A percentile compares a stretch with the other conserved stretches of the same genome.
phyloP scores from a whole-genome alignment of 1,284 basidiomycete species.

The Cutaneotrichosporon sp. region DNA sequence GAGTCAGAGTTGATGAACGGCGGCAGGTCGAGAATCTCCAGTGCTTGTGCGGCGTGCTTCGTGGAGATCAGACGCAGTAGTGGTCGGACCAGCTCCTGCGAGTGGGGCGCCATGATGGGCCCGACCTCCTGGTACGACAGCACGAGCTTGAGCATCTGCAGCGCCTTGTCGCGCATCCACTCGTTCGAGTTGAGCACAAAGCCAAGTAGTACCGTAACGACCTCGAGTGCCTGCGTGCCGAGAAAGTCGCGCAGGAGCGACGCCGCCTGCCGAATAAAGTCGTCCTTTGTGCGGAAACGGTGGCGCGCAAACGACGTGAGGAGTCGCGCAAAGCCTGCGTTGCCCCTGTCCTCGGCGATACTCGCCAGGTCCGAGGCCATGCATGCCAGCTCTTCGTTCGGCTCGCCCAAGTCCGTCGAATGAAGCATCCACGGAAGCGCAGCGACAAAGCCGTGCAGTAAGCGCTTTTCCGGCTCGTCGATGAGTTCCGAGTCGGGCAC shows the following conservation, averaged over 20 bases:
- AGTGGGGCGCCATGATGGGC: slow-evolving; percentile 65
- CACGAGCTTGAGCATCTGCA: slow-evolving; percentile 83
- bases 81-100: slow-evolving; percentile 84
- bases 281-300: slow-evolving; percentile 87
- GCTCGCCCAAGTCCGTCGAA: slow-evolving; percentile 63
- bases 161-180: slow-evolving; percentile 74
- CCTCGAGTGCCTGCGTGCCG: slow-evolving; percentile 60
- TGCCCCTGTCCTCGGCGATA: slow-evolving; percentile 66
- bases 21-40: slow-evolving; percentile 87
- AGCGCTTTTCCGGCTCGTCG: slow-evolving; percentile 64
- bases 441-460: slow-evolving; percentile 76
- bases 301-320: slow-evolving; percentile 82
- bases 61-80: slow-evolving; percentile 78
- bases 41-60: slow-evolving; percentile 73
- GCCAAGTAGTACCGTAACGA: slow-evolving; percentile 75
- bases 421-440: slow-evolving; percentile 85
- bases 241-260: slow-evolving; percentile 72
- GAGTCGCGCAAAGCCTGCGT: slow-evolving; percentile 70
- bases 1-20: slow-evolving; percentile 65
- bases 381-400: slow-evolving; percentile 59
- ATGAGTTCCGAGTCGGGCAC: slow-evolving; percentile 63
- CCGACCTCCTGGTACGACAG: slow-evolving; percentile 79
- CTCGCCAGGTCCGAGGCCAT: slow-evolving; percentile 70
- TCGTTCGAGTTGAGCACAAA: slow-evolving; percentile 77
- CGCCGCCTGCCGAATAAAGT: slow-evolving; percentile 86